These are phyloP conservation scores for Suillus placidus DNA, from an alignment of 768 basidiomycete genomes.

Conservation along the genomic window DNA sequence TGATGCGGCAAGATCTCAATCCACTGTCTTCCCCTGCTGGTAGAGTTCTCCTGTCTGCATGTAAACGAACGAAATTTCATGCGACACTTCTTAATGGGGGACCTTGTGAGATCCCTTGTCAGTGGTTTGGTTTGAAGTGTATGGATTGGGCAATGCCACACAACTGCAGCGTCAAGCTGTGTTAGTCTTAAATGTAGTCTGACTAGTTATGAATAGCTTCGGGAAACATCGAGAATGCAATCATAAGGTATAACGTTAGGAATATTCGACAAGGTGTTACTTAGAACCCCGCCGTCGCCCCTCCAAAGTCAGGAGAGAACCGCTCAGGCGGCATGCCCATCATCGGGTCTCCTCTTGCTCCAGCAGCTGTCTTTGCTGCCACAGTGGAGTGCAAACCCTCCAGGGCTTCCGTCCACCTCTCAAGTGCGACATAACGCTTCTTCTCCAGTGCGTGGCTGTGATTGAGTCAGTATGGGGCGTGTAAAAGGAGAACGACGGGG, in stretches of 20 bases:
- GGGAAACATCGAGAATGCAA: not conserved
- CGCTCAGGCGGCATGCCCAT: conserved; percentile 34
- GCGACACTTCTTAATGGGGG: not conserved
- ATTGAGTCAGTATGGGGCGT: conserved; percentile 14
- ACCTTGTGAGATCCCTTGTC: not conserved
- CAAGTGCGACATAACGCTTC: conserved; percentile 79
- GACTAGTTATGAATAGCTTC: not conserved
- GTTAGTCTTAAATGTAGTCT: not conserved
- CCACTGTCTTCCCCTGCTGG: too few relatives aligned
- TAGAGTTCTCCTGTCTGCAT: too few relatives aligned
- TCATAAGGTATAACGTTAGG: not conserved
- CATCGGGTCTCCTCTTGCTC: conserved; percentile 36
- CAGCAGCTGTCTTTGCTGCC: conserved; percentile 65
- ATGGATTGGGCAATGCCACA: not conserved
- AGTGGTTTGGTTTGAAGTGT: not conserved
- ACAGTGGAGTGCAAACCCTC: conserved; percentile 77
- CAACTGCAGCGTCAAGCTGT: not conserved
- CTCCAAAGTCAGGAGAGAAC: conserved; percentile 33
- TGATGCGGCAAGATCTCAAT: not conserved
- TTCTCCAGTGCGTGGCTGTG: conserved; percentile 83
- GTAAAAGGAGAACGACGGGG: conserved; percentile 17
- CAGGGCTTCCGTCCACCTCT: conserved; percentile 82
- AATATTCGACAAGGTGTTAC: not conserved
- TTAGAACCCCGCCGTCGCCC: conserved; percentile 16
- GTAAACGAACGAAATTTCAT: not conserved